phyloP scores from a whole-genome alignment of 163 green algal species.

The Coccomyxa subellipsoidea region DNA sequence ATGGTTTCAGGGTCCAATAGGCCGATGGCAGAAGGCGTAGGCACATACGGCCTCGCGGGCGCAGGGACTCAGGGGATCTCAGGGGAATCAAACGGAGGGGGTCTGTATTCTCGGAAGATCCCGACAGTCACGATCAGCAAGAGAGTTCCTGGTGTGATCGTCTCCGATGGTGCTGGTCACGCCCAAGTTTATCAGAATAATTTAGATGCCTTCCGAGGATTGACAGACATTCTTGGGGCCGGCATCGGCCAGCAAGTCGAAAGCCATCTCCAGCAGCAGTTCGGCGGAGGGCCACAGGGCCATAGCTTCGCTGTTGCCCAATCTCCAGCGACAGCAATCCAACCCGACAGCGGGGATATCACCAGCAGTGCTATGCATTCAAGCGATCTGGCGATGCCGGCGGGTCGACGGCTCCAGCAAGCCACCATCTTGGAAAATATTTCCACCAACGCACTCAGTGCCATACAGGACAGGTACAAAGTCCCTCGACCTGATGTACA shows the following conservation, averaged over 20 bases:
- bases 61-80: not conserved
- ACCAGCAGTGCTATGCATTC: not conserved
- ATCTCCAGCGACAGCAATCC: not conserved
- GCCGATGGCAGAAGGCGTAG: not conserved
- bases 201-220: not conserved
- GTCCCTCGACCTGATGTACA: not conserved
- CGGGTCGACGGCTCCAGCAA: not conserved
- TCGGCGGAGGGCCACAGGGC: not conserved
- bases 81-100: not conserved
- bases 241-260: constrained; percentile 6
- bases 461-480: not conserved
- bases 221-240: not conserved
- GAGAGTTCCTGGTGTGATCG: not conserved
- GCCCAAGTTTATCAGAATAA: constrained; percentile 1
- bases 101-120: not conserved
- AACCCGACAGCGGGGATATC: not conserved
- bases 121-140: not conserved
- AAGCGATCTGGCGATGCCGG: not conserved
- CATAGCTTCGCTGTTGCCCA: not conserved
- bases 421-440: not conserved
- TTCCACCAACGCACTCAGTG: not conserved
- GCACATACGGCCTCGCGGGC: not conserved
- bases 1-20: not conserved
- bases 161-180: not conserved
- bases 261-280: not conserved